Conservation (phyloP, 2,329 filamentous ascomycete genomes). For the Drechslerella dactyloides region DNA sequence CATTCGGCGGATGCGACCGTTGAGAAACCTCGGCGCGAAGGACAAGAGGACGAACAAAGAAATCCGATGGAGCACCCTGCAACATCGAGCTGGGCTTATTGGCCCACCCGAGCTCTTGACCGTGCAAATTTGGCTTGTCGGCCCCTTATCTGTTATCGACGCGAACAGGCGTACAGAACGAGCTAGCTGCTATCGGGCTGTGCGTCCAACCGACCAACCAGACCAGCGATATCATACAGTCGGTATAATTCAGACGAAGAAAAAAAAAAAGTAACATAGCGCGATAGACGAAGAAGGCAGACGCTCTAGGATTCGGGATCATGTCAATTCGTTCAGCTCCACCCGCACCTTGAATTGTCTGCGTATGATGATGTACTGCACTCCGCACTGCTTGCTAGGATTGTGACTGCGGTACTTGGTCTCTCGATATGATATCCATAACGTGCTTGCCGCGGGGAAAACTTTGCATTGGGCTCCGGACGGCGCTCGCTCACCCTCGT, state of each 20-base stretch:
- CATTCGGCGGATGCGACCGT: background rate
- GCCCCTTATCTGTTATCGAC: conserved; percentile 32
- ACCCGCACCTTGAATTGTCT: background rate
- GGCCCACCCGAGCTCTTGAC: background rate
- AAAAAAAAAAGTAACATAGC: background rate
- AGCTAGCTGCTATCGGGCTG: conserved; percentile 1
- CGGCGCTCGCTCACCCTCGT: no score
- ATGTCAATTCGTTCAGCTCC: background rate
- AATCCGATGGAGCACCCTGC: no score
- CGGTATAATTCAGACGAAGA: conserved; percentile 16
- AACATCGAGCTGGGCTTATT: background rate
- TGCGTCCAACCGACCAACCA: conserved; percentile 1
- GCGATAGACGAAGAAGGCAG: background rate
- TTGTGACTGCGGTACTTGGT: no score
- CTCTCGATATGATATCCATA: no score
- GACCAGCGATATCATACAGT: conserved; percentile 18
- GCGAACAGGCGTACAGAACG: background rate
- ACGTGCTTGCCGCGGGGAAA: no score
- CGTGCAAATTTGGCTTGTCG: background rate
- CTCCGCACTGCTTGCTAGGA: no score
- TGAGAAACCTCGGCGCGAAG: conserved; percentile 13
- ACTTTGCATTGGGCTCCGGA: background rate
- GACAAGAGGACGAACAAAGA: background rate
- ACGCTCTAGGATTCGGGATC: background rate
- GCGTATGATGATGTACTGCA: no score